Base-by-base conservation (phyloP, 2,329 filamentous ascomycete genomes). In the Diaporthe sp. region DNA sequence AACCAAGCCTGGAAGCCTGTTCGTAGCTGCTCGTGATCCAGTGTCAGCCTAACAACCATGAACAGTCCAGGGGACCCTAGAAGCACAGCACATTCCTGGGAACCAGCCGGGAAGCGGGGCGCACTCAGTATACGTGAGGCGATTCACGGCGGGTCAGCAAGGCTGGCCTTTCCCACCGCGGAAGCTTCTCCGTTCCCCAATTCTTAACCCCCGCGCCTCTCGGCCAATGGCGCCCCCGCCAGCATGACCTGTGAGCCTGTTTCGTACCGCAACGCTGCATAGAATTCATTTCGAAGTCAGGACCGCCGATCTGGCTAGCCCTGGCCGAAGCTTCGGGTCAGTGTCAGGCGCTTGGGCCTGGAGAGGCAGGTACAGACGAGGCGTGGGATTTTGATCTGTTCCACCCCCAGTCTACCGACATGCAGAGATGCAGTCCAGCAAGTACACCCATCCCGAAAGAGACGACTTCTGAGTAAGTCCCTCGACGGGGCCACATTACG, bases 341-440 rank as follows among this genome's bases (percentile, higher is more conserved):
- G n/a, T 37, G 1, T 53, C 22, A 62, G n/a, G 44, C 44, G 19
- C 44, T 49, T 49, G 44, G 22, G 44, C 57, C 57, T 22, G 37
- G n/a, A 62, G 17, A 37, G 57, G 70, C 57, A 72, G 70, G 70
- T 72, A 72, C 57, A 72, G 70, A 62, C 70, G 70, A 53, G 10
- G 10, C 46, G 15, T 46, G 25, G 57, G 53, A 22, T 49, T 39
- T 72, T 61, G 31, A 39, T 51, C 65, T 68, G 13, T 37, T 72
- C 10, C 31, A 19, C 10, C 13, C 62, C 31, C 31, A 53, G 62
- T 39, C 46, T 53, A 46, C 22, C 62, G 46, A 28, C 62, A 53
- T 68, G 12, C 44, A 31, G 59, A 17, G 34, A 34, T 34, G 8
- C 34, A 34, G 34, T 34, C 34, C 34, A 34, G 34, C 42, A 3